Conservation (phyloP, 2,329 filamentous ascomycete genomes). For the Apiospora marii region DNA sequence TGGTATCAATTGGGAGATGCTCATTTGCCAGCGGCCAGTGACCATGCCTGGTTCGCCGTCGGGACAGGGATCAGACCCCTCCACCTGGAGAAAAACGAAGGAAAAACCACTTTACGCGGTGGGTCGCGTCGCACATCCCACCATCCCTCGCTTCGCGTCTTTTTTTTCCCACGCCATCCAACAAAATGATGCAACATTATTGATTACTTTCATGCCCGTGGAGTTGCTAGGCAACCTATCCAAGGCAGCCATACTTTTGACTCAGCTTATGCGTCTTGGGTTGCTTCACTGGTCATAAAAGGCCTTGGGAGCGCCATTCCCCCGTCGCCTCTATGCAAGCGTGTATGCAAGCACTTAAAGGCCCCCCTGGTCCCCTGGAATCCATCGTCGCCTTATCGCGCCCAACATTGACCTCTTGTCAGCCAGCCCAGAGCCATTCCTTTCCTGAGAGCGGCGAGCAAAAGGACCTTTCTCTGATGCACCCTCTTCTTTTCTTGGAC, state of each 20-base stretch:
- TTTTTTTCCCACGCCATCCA: slow-evolving; percentile 34
- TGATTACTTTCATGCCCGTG: slow-evolving; percentile 33
- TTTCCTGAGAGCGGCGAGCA: background rate
- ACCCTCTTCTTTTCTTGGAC: background rate
- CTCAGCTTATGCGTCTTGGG: slow-evolving; percentile 5
- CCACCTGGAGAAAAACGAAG: slow-evolving; percentile 14
- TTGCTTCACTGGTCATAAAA: slow-evolving; percentile 33
- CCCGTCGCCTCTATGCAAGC: slow-evolving; percentile 40
- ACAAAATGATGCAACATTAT: slow-evolving; percentile 35
- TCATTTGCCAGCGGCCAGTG: slow-evolving; percentile 1
- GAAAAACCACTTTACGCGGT: slow-evolving; percentile 49
- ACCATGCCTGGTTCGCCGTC: background rate
- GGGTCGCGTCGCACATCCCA: slow-evolving; percentile 43
- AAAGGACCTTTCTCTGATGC: slow-evolving; percentile 1
- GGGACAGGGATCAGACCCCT: slow-evolving; percentile 38
- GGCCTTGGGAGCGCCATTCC: slow-evolving; percentile 28
- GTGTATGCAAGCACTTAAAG: slow-evolving; percentile 46
- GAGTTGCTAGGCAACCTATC: slow-evolving; percentile 47
- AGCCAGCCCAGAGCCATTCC: background rate
- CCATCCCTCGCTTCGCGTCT: slow-evolving; percentile 36
- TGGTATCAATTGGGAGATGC: background rate
- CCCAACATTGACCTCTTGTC: slow-evolving; percentile 21
- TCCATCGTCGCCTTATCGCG: slow-evolving; percentile 32
- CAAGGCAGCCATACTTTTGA: slow-evolving; percentile 36
- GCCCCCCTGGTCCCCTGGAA: slow-evolving; percentile 34